Evolutionary conservation across 1,284 basidiomycete genomes (phyloP).

Genomic region (Pseudozyma thailandica): DNA sequence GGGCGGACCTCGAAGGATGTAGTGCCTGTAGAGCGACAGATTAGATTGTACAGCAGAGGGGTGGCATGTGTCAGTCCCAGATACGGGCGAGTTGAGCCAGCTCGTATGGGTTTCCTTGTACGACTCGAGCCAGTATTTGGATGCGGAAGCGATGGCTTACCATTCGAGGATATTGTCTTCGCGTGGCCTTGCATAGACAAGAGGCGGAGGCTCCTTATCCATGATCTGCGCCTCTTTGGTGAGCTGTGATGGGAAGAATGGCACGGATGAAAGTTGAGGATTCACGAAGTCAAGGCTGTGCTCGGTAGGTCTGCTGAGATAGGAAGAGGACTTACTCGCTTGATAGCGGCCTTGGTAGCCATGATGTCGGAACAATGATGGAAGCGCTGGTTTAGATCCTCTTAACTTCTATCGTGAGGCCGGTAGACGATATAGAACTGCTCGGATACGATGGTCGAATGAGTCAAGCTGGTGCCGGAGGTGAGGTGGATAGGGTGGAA

Average conservation of each 20-base stretch:
- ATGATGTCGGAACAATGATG: slow-evolving; percentile 23
- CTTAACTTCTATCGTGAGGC: too few relatives aligned
- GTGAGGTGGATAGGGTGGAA: too few relatives aligned
- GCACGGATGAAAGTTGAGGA: background rate
- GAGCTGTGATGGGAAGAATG: slow-evolving; percentile 72
- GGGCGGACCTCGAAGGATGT: slow-evolving; percentile 80
- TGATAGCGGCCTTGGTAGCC: slow-evolving; percentile 51
- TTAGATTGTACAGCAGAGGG: too few relatives aligned
- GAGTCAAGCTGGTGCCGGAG: too few relatives aligned
- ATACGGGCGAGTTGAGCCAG: background rate
- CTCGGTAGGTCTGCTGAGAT: background rate
- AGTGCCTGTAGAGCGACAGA: slow-evolving; percentile 69
- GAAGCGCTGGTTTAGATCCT: background rate
- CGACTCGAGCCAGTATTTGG: too few relatives aligned
- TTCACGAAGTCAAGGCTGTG: too few relatives aligned
- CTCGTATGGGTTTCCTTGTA: too few relatives aligned
- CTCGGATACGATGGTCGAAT: too few relatives aligned
- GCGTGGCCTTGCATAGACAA: slow-evolving; percentile 90
- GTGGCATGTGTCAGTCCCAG: background rate
- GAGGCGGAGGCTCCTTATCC: slow-evolving; percentile 92
- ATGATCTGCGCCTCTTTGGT: slow-evolving; percentile 89
- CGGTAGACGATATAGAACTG: too few relatives aligned
- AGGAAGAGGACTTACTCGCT: slow-evolving; percentile 25
- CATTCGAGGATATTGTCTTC: slow-evolving; percentile 87
- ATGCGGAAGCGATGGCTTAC: slow-evolving; percentile 26